These are phyloP conservation scores for Oryza australiensis DNA, from an alignment of 176 grass and related monocot genomes.

Conservation along the genomic window DNA sequence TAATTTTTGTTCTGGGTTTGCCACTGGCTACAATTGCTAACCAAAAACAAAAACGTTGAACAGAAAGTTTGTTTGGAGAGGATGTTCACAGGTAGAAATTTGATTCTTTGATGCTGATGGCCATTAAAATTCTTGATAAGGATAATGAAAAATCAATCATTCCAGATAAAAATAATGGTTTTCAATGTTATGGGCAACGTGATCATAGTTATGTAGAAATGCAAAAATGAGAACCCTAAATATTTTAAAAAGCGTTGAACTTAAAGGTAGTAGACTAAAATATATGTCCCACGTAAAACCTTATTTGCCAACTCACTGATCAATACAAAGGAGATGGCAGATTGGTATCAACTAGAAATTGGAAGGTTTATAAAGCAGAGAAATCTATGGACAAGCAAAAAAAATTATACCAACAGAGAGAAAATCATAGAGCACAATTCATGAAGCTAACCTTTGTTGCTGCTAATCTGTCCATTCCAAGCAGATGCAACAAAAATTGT, in stretches of 20 bases:
- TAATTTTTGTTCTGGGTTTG: too few species aligned
- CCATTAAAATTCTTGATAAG: not conserved
- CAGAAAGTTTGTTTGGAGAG: not conserved
- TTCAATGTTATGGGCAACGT: not conserved
- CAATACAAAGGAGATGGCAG: not conserved
- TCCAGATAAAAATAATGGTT: not conserved
- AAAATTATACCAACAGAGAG: not conserved
- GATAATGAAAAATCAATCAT: not conserved
- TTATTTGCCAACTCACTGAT: constrained; percentile 3
- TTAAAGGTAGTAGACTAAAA: not conserved
- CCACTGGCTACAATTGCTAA: not conserved
- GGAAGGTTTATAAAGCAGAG: constrained; percentile 11
- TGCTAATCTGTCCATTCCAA: constrained; percentile 72
- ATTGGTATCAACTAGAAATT: not conserved
- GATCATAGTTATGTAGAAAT: not conserved
- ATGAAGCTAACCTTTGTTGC: constrained; percentile 64
- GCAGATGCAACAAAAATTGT: constrained; percentile 72
- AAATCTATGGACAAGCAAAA: not conserved
- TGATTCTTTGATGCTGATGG: not conserved
- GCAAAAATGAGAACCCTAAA: not conserved
- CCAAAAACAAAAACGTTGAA: not conserved
- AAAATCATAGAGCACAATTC: constrained; percentile 14
- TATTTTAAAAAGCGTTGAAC: not conserved
- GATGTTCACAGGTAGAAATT: not conserved
- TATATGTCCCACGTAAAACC: constrained; percentile 2